Percentiles rank a stretch among this genome's conserved stretches.
These are phyloP conservation scores for Fusarium falciforme DNA, from an alignment of 2,329 filamentous ascomycete genomes.

Conservation along the genomic window DNA sequence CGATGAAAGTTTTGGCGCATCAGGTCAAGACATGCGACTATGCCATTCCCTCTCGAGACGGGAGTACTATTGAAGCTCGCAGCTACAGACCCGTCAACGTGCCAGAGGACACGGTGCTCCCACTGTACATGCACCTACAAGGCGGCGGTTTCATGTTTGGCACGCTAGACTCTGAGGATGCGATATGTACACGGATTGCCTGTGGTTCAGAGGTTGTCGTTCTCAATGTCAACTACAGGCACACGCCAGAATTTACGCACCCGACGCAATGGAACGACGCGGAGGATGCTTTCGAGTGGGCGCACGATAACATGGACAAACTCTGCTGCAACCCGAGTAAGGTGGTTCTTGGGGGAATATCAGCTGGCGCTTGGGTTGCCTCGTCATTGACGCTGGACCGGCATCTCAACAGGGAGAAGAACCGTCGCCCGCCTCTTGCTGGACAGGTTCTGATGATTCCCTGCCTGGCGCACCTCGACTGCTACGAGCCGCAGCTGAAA, in stretches of 20 bases:
- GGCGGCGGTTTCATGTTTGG: slow-evolving; percentile 70
- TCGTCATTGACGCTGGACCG: slow-evolving; percentile 55
- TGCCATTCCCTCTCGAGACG: slow-evolving; percentile 30
- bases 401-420: slow-evolving; percentile 41
- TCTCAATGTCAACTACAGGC: slow-evolving; percentile 68
- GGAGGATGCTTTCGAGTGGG: slow-evolving; percentile 66
- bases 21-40: slow-evolving; percentile 51
- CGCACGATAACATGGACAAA: slow-evolving; percentile 49
- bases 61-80: slow-evolving; percentile 27
- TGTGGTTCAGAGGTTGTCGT: slow-evolving; percentile 56
- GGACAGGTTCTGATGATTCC: slow-evolving; percentile 66
- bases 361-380: slow-evolving; percentile 58
- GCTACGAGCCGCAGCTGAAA: slow-evolving; percentile 44
- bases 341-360: slow-evolving; percentile 61
- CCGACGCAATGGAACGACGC: slow-evolving; percentile 65
- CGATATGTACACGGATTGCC: slow-evolving; percentile 60
- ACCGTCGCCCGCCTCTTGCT: slow-evolving; percentile 48
- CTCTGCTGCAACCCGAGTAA: slow-evolving; percentile 19
- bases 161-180: slow-evolving; percentile 63
- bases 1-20: slow-evolving; percentile 14
- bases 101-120: slow-evolving; percentile 51
- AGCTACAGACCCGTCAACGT: slow-evolving; percentile 32
- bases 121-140: slow-evolving; percentile 64
- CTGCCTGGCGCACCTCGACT: slow-evolving; percentile 47
- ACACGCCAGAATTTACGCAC: slow-evolving; percentile 65